These are phyloP conservation scores for Ormosia emarginata DNA, from an alignment of 306 rosid genomes.

Conservation along the genomic window DNA sequence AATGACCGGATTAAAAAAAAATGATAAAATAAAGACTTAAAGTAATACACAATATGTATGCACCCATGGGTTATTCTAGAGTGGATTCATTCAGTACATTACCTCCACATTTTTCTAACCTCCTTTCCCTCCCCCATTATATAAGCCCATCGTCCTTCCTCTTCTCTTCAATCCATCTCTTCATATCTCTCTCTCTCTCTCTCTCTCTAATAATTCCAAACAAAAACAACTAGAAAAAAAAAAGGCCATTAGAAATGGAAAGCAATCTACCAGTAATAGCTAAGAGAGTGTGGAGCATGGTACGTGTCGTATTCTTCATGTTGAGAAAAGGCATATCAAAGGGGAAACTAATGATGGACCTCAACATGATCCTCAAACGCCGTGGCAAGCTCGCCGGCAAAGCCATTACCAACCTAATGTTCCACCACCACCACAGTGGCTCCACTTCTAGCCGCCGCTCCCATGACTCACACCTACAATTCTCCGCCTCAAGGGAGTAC, in stretches of 20 bases:
- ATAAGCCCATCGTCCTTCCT: background rate
- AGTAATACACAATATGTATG: slow-evolving; percentile 11
- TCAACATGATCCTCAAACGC: slow-evolving; percentile 75
- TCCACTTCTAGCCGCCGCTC: slow-evolving; percentile 13
- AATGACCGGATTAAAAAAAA: background rate
- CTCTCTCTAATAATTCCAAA: slow-evolving; percentile 7
- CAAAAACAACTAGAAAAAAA: background rate
- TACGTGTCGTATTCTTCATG: slow-evolving; percentile 65
- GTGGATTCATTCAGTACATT: background rate
- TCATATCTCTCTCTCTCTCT: background rate
- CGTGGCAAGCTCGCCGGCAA: slow-evolving; percentile 83
- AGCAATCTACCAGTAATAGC: slow-evolving; percentile 38
- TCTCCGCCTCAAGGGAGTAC: slow-evolving; percentile 53
- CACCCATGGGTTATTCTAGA: background rate
- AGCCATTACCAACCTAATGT: slow-evolving; percentile 69
- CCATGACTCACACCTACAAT: background rate
- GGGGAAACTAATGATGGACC: slow-evolving; percentile 56
- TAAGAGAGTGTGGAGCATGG: slow-evolving; percentile 62
- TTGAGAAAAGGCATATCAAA: slow-evolving; percentile 66
- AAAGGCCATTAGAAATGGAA: slow-evolving; percentile 36
- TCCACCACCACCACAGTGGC: slow-evolving; percentile 35
- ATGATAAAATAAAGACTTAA: background rate
- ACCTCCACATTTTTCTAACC: background rate
- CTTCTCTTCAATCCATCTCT: background rate
- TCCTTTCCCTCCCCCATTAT: background rate